Evolutionary conservation across 805 yeast species (phyloP).

Genomic region (Kurtzmaniella cleridarum): DNA sequence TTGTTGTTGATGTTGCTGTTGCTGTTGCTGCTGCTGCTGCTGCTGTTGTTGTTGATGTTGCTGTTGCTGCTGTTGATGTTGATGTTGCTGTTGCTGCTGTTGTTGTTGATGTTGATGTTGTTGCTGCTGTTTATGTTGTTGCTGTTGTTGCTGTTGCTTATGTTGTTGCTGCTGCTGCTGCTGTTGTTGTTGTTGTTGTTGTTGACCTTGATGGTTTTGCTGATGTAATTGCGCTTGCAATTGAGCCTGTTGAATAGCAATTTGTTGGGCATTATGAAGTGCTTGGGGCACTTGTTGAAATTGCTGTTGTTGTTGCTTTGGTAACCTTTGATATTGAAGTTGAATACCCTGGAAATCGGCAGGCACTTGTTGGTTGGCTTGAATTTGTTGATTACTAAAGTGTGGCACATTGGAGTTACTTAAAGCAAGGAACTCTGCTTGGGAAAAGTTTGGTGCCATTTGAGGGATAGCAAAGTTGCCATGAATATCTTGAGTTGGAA

Average conservation of each 20-base stretch:
- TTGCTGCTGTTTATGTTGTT: conserved; percentile 10
- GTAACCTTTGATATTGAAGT: conserved; percentile 22
- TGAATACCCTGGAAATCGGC: conserved; percentile 11
- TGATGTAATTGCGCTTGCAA: conserved; percentile 7
- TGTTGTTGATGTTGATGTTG: conserved; percentile 11
- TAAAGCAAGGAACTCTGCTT: conserved; percentile 15
- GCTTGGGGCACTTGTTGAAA: conserved; percentile 11
- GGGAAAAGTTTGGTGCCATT: conserved; percentile 19
- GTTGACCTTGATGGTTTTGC: conserved; percentile 4
- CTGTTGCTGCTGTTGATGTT: conserved; percentile 18
- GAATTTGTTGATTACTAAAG: conserved; percentile 1
- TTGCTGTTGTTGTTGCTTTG: conserved; percentile 18
- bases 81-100: conserved; percentile 8
- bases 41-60: conserved; percentile 10
- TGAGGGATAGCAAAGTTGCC: conserved; percentile 15
- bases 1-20: conserved; percentile 3
- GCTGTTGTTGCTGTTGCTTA: conserved; percentile 19
- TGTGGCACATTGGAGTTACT: conserved; percentile 4
- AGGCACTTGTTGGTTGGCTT: conserved; percentile 1
- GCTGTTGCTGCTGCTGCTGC: conserved; percentile 6
- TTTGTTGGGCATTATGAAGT: conserved; percentile 7
- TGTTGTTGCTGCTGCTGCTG: conserved; percentile 9
- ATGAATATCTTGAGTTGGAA: background rate
- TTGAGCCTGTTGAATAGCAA: conserved; percentile 7
- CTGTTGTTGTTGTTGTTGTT: conserved; percentile 1